Evolutionary conservation across 768 basidiomycete species (phyloP).

Genomic region (Agaricus blazei): DNA sequence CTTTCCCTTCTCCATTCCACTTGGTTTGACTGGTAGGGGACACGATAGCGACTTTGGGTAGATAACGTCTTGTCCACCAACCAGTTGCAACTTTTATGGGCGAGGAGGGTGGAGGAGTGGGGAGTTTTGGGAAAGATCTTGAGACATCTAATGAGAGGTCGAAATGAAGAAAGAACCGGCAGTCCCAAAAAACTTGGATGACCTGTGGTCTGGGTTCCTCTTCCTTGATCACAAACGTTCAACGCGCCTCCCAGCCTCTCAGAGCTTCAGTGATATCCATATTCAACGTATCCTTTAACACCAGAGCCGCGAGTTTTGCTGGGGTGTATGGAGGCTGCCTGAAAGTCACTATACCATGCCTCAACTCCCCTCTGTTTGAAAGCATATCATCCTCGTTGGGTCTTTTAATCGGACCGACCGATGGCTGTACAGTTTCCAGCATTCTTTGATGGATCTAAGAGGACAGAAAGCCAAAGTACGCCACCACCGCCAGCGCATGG

Average conservation of each 20-base stretch:
- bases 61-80: constrained; percentile 3
- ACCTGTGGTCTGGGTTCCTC: constrained; percentile 13
- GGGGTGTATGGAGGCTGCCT: constrained; percentile 44
- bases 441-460: constrained; percentile 16
- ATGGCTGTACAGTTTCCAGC: background rate
- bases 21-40: background rate
- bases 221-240: constrained; percentile 10
- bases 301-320: constrained; percentile 21
- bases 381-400: constrained; percentile 9
- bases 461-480: constrained; percentile 59
- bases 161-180: constrained; percentile 55
- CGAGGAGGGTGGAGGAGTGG: background rate
- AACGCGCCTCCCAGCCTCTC: constrained; percentile 14
- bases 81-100: background rate
- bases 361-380: background rate
- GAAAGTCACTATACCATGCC: constrained; percentile 30
- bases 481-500: constrained; percentile 54
- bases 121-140: constrained; percentile 19
- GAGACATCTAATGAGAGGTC: constrained; percentile 37
- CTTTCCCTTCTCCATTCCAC: background rate
- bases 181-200: constrained; percentile 53
- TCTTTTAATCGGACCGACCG: constrained; percentile 3
- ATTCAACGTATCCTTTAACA: constrained; percentile 11
- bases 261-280: background rate
- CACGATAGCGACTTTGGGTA: constrained; percentile 2